Evolutionary conservation across 495 filamentous ascomycete genomes (phyloP).

Genomic region (Physcia stellaris): DNA sequence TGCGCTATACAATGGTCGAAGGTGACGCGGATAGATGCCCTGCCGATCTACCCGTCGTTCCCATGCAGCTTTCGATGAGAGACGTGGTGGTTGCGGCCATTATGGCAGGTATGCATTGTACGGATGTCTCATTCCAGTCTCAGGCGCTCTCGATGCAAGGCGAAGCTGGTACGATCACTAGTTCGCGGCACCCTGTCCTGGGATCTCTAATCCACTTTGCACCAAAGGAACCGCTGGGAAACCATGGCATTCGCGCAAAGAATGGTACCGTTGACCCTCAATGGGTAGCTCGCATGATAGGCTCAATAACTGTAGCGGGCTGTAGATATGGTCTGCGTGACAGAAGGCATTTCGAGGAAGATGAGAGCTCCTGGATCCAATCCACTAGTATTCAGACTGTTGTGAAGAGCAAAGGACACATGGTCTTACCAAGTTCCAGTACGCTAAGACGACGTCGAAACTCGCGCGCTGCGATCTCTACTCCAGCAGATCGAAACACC

Average conservation of each 20-base stretch:
- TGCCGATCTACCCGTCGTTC: constrained; percentile 4
- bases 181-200: constrained; percentile 6
- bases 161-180: constrained; percentile 3
- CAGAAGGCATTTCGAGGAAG: neutral
- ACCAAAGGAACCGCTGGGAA: neutral
- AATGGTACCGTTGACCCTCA: neutral
- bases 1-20: constrained; percentile 5
- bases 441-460: neutral
- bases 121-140: neutral
- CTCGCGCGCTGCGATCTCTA: neutral
- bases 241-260: neutral
- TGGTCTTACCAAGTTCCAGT: neutral
- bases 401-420: neutral
- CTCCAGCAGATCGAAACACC: neutral
- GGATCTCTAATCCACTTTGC: constrained; percentile 6
- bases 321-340: neutral
- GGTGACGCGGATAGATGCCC: constrained; percentile 8
- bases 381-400: neutral
- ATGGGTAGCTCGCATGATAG: neutral
- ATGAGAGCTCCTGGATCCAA: neutral
- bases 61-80: constrained; percentile 7
- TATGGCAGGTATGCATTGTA: constrained; percentile 7
- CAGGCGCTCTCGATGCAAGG: constrained; percentile 5
- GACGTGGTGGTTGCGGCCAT: constrained; percentile 3
- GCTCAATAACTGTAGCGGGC: neutral